Evolutionary conservation across 176 grass and related monocot species (phyloP), one percentile per base, ranked within the genome.

Genomic region (Hordeum marinum): DNA sequence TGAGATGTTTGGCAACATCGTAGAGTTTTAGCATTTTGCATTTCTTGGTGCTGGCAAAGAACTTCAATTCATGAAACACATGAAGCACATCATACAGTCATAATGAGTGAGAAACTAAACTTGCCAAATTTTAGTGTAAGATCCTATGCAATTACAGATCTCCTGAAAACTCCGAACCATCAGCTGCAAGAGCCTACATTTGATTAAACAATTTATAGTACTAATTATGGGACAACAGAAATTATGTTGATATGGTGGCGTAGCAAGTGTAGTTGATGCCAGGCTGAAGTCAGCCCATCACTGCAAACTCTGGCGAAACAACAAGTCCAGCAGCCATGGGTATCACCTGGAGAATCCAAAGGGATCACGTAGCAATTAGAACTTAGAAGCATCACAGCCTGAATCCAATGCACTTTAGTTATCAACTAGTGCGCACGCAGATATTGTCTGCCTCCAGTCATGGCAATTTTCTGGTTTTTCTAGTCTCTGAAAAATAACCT

Each of bases 31-130:
- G 15, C 50, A 39, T 4, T 55, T 71, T 77, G 9, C 10, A 17
- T 52, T 31, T 26, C 18, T 57, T 79, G 63, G 37, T 67, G 50
- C n/a, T 78, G n/a, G n/a, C 63, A 83, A 63, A 2, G 46, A 79
- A n/a, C 36, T 10, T 67, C 50, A 43, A 84, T 79, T 34, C 41
- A 75, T 82, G 11, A 82, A 67, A 84, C 20, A 35, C 72, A 77
- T 73, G 54, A 77, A 86, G 50, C 27, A 40, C 63, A 70, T 3
- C 10, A 29, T 50, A 52, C 15, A 23, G 50, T 35, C 17, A 11
- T 15, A 77, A 68, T 52, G 41, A 75, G 13, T 45, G 48, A 45
- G 15, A 75, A 14, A 48, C 7, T 8, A 72, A 48, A 48, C 26
- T 17, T 29, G 4, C 18, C 8, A 3, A 24, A 78, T 40, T 85